Percentiles rank a stretch among this genome's conserved stretches.
Evolutionary conservation across 2,329 filamentous ascomycete species (phyloP).

Genomic region (Juglanconis juglandina): DNA sequence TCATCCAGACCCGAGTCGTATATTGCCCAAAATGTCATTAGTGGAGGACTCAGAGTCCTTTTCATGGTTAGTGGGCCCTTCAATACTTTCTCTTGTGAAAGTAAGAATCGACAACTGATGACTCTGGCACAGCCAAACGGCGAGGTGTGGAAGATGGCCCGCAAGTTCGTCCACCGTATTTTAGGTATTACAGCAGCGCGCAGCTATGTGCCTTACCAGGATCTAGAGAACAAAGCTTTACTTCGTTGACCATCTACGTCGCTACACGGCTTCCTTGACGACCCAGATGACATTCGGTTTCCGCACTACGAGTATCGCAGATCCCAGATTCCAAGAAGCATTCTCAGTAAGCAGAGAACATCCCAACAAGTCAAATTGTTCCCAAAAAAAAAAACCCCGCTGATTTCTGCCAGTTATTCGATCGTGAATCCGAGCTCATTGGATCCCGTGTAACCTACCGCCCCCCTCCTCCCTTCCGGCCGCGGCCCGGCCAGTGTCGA

Average conservation of each 20-base stretch:
- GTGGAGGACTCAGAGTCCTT: background rate
- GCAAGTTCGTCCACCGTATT: constrained; percentile 40
- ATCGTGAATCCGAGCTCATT: too few relatives aligned
- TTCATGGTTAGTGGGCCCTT: background rate
- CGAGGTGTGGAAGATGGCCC: constrained; percentile 31
- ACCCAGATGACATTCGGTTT: constrained; percentile 49
- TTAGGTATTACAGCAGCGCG: constrained; percentile 44
- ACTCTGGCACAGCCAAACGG: constrained; percentile 27
- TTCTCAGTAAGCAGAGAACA: background rate
- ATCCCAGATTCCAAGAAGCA: constrained; percentile 32
- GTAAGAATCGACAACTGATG: background rate
- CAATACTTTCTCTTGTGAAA: background rate
- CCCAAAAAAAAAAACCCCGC: too few relatives aligned
- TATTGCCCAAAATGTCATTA: background rate
- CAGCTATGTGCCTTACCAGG: constrained; percentile 52
- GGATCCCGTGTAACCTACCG: too few relatives aligned
- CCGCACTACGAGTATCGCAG: constrained; percentile 36
- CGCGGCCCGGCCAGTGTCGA: too few relatives aligned
- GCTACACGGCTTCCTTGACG: constrained; percentile 46
- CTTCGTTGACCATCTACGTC: constrained; percentile 43
- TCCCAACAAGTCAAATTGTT: too few relatives aligned
- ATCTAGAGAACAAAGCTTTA: constrained; percentile 54
- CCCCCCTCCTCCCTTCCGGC: too few relatives aligned
- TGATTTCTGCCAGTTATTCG: too few relatives aligned
- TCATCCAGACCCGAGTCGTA: constrained; percentile 36